Percentiles rank a stretch among this genome's conserved stretches.
phyloP scores from a whole-genome alignment of 441 rosid genomes.

The Croton laevigatus region DNA sequence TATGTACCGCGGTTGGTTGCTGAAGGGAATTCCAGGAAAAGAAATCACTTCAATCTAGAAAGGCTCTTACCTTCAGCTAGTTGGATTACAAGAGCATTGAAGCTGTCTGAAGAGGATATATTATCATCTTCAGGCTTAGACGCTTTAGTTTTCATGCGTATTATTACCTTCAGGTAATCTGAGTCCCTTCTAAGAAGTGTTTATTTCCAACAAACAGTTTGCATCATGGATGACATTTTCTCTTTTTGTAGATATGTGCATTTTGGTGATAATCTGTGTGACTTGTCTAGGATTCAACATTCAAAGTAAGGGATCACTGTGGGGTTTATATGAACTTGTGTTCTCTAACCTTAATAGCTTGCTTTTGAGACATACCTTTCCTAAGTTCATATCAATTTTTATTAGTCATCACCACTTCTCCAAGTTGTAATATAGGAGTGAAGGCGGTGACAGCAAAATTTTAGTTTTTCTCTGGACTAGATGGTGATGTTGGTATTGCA shows the following conservation, averaged over 20 bases:
- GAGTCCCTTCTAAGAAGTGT: constrained; percentile 3
- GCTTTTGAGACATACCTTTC: no score
- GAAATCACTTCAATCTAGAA: constrained; percentile 61
- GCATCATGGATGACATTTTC: not conserved
- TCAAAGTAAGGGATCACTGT: no score
- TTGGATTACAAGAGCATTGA: constrained; percentile 80
- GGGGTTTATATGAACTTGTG: no score
- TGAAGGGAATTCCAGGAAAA: constrained; percentile 52
- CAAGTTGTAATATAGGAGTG: no score
- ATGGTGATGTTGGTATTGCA: no score
- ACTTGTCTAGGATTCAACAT: no score
- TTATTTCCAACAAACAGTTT: constrained; percentile 7
- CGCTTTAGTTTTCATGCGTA: constrained; percentile 77
- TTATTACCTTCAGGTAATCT: constrained; percentile 74
- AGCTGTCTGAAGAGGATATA: constrained; percentile 62
- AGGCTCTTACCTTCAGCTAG: constrained; percentile 79
- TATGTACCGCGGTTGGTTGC: constrained; percentile 73
- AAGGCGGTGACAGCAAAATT: no score
- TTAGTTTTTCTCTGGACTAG: no score
- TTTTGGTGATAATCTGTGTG: not conserved
- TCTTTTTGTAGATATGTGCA: not conserved
- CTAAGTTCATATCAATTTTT: no score
- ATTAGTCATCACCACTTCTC: no score
- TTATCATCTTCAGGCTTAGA: constrained; percentile 69
- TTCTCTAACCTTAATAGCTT: no score